Base-by-base conservation (phyloP, 2,329 filamentous ascomycete genomes). In the Stachybotrys echinatus region DNA sequence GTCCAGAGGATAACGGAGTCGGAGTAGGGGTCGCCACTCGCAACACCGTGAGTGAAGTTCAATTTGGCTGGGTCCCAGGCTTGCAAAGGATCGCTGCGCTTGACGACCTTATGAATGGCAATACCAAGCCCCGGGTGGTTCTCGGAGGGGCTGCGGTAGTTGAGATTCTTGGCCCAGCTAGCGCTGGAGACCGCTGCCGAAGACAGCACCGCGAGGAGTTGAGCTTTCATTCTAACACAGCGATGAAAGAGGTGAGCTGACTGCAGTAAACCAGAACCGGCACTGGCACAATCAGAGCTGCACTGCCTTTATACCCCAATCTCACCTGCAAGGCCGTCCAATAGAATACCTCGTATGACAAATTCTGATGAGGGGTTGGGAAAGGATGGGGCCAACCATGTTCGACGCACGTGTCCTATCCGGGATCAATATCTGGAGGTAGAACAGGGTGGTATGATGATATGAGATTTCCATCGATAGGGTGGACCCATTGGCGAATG, bases 121-220 rank as follows among this genome's bases (percentile, higher is more conserved):
- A 89, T 79, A 5, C 84, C 85, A 12, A 89, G 72, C 31, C 73
- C 71, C 4, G 79, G 74, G 55, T 88, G 85, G 42, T 84, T 76
- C 40, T 78, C 73, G 1, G 85, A 88, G 6, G 85, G 84, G 58
- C 80, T 85, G 47, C 75, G 73, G 63, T 87, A 89, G 68, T 88
- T 88, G 52, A 88, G 63, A 61, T 88, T 88, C 42, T 44, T 44
- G 18, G 42, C 42, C 42, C 42, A 44, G 42, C 42, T 44, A 8
- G 42, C 42, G 22, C 42, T 44, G 10, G 21, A n/a, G 20, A 44
- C 17, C 17, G 42, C 22, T 4, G 7, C 42, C 42, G 42, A 44
- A 8, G 42, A 44, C 42, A 44, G 20, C n/a, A 44, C 14, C 42
- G 42, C 20, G 42, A 44, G 20, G 22, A 44, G 22, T 23, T 44